Conservation (phyloP, 2,329 filamentous ascomycete species). For the Penicillium sp. region DNA sequence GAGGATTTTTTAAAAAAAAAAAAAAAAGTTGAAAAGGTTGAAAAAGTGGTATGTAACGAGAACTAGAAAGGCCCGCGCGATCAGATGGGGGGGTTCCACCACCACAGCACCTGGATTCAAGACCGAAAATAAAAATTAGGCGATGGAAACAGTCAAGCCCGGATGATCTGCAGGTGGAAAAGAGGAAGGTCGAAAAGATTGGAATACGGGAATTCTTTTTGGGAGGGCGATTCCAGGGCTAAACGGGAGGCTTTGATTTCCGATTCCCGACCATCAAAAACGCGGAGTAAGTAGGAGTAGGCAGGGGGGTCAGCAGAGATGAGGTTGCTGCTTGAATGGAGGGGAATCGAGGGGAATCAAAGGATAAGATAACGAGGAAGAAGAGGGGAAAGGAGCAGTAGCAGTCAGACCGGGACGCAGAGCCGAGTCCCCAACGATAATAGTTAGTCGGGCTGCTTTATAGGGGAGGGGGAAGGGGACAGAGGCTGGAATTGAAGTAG, state of each 20-base stretch:
- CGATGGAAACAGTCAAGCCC: constrained; percentile 28
- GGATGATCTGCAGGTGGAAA: constrained; percentile 13
- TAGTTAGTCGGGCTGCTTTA: background rate
- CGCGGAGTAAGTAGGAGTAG: constrained; percentile 5
- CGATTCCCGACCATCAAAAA: constrained; percentile 12
- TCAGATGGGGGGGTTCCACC: constrained; percentile 25
- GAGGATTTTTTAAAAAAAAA: background rate
- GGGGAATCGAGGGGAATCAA: background rate
- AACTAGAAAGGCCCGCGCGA: constrained; percentile 18
- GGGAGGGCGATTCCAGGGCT: background rate
- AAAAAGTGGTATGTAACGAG: constrained; percentile 32
- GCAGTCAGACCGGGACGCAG: background rate
- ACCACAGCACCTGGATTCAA: background rate
- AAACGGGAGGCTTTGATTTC: background rate
- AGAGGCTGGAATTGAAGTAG: background rate
- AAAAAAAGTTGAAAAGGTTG: background rate
- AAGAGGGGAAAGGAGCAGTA: background rate
- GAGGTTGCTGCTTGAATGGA: background rate
- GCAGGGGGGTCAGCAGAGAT: background rate
- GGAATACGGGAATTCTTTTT: background rate
- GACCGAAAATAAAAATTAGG: constrained; percentile 21
- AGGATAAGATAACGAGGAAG: constrained; percentile 20
- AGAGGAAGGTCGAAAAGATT: background rate
- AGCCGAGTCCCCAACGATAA: background rate
- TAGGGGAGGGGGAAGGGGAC: background rate